Percentiles rank a stretch among this genome's conserved stretches.
These are phyloP conservation scores for Hericium coralloides DNA, from an alignment of 768 basidiomycete genomes.

Conservation along the genomic window DNA sequence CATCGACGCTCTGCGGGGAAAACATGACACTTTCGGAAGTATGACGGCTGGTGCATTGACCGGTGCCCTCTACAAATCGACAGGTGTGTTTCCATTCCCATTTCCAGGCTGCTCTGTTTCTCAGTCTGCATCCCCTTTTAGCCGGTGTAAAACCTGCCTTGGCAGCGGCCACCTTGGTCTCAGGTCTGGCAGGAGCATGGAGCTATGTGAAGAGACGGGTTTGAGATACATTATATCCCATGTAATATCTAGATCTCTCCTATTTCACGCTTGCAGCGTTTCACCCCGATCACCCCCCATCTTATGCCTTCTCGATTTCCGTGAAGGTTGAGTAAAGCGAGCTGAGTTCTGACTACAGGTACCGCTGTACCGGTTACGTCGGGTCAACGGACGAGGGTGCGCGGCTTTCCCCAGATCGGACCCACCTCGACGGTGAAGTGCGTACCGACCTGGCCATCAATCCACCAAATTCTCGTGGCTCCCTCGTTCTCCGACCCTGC, in stretches of 20 bases:
- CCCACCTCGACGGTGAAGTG: conserved; percentile 9
- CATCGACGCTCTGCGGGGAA: conserved; percentile 81
- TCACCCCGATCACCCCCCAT: conserved; percentile 7
- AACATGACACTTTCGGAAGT: conserved; percentile 86
- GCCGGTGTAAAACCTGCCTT: conserved; percentile 89
- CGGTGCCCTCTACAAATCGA: conserved; percentile 88
- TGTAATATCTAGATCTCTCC: conserved; percentile 31
- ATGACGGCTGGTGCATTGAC: conserved; percentile 89
- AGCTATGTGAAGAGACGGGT: conserved; percentile 88
- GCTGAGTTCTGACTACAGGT: conserved; percentile 8
- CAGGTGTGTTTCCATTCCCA: conserved; percentile 51
- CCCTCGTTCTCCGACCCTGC: conserved; percentile 4
- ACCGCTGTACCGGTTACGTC: conserved; percentile 6
- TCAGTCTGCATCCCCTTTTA: conserved; percentile 32
- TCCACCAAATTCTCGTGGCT: conserved; percentile 8
- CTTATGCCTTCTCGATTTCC: not conserved
- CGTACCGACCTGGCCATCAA: conserved; percentile 4
- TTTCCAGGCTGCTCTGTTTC: conserved; percentile 16
- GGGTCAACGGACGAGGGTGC: conserved; percentile 4
- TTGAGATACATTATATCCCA: conserved; percentile 40
- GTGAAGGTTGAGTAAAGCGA: not conserved
- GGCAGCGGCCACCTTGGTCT: conserved; percentile 83
- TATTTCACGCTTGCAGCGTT: conserved; percentile 12
- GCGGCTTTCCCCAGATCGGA: conserved; percentile 7
- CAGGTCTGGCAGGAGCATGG: conserved; percentile 88